Conservation (phyloP, 306 rosid species). For the Sesbania bispinosa region DNA sequence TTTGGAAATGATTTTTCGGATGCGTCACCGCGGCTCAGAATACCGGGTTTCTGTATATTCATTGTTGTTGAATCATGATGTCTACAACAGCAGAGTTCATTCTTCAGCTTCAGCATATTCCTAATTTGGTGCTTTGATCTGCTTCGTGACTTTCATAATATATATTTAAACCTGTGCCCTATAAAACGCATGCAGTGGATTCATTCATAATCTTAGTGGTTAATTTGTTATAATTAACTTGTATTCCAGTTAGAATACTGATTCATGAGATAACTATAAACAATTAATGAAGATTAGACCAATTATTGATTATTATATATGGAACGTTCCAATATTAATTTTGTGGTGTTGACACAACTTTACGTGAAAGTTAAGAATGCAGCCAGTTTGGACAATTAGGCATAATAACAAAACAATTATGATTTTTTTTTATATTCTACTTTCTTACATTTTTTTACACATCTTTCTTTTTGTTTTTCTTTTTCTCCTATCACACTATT, state of each 20-base stretch:
- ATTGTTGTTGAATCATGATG: background rate
- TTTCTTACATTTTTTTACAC: no score
- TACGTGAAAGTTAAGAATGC: conserved; percentile 14
- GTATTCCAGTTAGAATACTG: no score
- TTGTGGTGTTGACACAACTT: background rate
- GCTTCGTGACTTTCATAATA: no score
- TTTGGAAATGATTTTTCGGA: background rate
- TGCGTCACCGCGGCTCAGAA: conserved; percentile 11
- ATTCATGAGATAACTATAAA: background rate
- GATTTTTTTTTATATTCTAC: no score
- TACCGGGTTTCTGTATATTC: background rate
- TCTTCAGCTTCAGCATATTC: background rate
- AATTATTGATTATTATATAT: conserved; percentile 4
- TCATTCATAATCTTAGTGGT: no score
- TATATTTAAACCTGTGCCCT: no score
- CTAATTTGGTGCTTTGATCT: background rate
- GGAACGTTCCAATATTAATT: conserved; percentile 19
- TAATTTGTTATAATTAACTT: no score
- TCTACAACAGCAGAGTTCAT: background rate
- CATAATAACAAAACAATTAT: no score
- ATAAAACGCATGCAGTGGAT: no score
- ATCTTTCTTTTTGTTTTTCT: no score
- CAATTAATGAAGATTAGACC: background rate
- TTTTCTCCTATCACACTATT: no score
- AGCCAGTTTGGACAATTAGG: background rate